Evolutionary conservation across 345 rosid species (phyloP).

Genomic region (Euphorbia lathyris): DNA sequence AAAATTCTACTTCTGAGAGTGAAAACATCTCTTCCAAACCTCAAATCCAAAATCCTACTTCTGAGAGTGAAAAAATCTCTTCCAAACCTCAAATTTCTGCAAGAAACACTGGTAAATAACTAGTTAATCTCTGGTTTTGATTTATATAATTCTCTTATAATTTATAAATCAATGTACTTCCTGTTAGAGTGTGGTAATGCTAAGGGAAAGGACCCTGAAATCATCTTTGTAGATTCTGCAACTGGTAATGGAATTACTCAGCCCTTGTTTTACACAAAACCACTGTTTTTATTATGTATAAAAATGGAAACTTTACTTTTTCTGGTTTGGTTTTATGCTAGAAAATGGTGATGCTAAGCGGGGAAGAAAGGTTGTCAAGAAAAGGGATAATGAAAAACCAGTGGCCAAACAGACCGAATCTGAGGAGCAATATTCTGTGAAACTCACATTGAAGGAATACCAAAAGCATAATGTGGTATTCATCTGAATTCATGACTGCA

Average conservation of each 20-base stretch:
- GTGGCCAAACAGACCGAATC: background rate
- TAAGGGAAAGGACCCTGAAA: no score
- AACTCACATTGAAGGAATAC: background rate
- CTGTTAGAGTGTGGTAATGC: background rate
- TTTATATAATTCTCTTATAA: no score
- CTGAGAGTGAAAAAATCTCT: background rate
- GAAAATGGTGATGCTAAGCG: background rate
- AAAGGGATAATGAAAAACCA: background rate
- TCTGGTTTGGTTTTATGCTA: background rate
- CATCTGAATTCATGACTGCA: background rate
- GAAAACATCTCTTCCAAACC: background rate
- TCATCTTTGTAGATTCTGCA: no score
- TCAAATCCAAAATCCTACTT: background rate
- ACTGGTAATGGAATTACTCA: no score
- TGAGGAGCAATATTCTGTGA: background rate
- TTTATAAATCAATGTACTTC: no score
- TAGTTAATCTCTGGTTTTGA: no score
- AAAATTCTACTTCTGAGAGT: background rate
- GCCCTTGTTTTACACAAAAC: no score
- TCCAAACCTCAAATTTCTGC: no score
- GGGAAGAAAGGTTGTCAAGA: background rate
- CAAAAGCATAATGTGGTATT: background rate
- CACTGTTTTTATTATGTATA: background rate
- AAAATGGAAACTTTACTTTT: background rate
- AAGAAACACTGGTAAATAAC: slow-evolving; percentile 3